Conservation (phyloP, 1,139 yeast genomes). For the Taphrina betulina region DNA sequence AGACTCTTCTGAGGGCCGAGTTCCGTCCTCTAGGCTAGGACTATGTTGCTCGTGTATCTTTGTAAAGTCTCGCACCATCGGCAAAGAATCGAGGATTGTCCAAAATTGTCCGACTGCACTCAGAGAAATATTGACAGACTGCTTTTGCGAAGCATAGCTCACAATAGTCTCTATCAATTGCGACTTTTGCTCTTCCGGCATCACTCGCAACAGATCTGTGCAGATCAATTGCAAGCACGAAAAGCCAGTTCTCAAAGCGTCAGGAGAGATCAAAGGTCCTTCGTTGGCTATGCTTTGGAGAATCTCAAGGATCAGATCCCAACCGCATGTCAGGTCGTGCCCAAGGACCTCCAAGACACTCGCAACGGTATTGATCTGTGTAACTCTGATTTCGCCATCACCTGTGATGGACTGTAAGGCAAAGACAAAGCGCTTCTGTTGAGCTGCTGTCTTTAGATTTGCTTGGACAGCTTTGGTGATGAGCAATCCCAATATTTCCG, state of each 20-base stretch:
- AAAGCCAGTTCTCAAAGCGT: constrained; percentile 29
- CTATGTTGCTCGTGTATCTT: background rate
- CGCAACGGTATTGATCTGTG: constrained; percentile 14
- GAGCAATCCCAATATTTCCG: constrained; percentile 8
- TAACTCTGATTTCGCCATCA: background rate
- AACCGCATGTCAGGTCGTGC: constrained; percentile 13
- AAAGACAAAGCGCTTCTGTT: constrained; percentile 11
- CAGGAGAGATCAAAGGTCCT: background rate
- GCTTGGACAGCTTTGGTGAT: constrained; percentile 1
- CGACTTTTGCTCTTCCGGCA: constrained; percentile 9
- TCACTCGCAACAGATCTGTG: constrained; percentile 15
- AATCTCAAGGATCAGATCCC: constrained; percentile 15
- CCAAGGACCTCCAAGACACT: constrained; percentile 12
- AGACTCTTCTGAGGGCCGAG: background rate
- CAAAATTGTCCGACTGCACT: constrained; percentile 31
- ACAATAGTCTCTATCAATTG: constrained; percentile 25
- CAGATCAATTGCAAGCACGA: constrained; percentile 31
- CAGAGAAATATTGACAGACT: constrained; percentile 29
- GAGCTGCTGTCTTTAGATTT: background rate
- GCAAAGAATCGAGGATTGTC: constrained; percentile 23
- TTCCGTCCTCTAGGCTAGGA: background rate
- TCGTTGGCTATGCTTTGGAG: background rate
- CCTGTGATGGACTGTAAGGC: constrained; percentile 2
- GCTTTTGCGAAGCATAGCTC: constrained; percentile 20
- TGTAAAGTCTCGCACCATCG: constrained; percentile 9